Evolutionary conservation across 1,139 yeast genomes (phyloP), one percentile per base, ranked within the genome.

Genomic region (Candida tropicalis): DNA sequence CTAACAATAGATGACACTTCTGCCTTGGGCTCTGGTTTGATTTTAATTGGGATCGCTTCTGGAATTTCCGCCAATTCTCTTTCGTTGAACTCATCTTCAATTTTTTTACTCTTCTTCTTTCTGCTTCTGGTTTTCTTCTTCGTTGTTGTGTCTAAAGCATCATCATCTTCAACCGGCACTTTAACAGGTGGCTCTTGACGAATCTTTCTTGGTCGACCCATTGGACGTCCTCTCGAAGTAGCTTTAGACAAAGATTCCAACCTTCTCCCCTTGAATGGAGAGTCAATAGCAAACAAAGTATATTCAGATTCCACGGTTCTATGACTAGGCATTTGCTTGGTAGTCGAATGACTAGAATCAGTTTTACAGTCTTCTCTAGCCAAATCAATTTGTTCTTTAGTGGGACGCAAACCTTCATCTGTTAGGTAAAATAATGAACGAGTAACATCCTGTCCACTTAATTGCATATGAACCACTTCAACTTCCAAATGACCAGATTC

Each of bases 371-470:
- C 51, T 7, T 51, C 48, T 40, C 55, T 58, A 13, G 58, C 56
- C 16, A 52, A 50, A 29, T 66, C 64, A 12, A 73, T 68, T 24
- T 47, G 47, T 33, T 57, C 64, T 3, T 55, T 51, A 1, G 65
- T 31, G 2, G 77, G 77, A 22, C 65, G 54, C 4, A 50, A 50
- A 5, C 44, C 47, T 2, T 66, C 63, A 26, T 63, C 63, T 1
- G 57, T 56, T 26, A 70, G 51, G 10, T 70, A 61, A 24, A 73
- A 57, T n/a, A 73, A 47, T 36, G 66, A 66, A 44, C 73, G 58
- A 2, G 65, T 63, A 1, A 63, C 56, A 4, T 42, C 49, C 42
- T 61, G 64, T 1, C 73, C 75, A 6, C 65, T 57, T 41, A 63
- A 53, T n/a, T 51, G 47, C 31, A 68, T 53, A 2, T 54, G 47